Base-by-base conservation (phyloP, 129 eudicot species). In the Flaveria sonorensis region DNA sequence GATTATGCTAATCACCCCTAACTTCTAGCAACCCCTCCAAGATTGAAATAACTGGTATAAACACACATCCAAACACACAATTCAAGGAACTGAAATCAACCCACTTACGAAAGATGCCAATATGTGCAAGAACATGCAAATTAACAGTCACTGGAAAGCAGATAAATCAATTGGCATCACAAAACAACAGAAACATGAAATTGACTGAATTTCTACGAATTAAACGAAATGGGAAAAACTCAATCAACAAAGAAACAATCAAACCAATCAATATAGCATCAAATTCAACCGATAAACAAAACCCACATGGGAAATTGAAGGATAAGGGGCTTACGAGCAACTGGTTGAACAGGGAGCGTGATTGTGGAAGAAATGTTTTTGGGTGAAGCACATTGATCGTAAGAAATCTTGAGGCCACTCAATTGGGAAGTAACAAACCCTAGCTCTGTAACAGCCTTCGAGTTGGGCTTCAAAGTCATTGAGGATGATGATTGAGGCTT, bases 401-500 rank as follows among this genome's bases (percentile, higher is more conserved):
- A 61, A 2, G 96, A 84, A 64, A 93, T 85, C 61, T 83, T 86
- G 79, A 89, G 75, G 53, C 98, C 98, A 73, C 87, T 76, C 39
- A 93, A 79, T 75, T 90, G 90, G 10, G 98, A 93, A 43, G 92
- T 68, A 62, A 86, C 66, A 76, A 86, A 93, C 63, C 90, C 87
- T 66, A 93, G 79, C 21, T 88, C 92, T 9, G 96, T 73, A 76
- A 24, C 72, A 21, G 46, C 39, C 20, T 19, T 55, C 21, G 55
- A 57, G 23, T 52, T 47, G 77, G 77, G 10, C 48, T 87, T 87
- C 68, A 75, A 73, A 14, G 42, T 70, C n/a, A 77, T 36, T 7
- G 80, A 40, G 10, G 77, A 40, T 15, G 77, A 24, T 11, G 73
- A 53, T 39, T 77, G 83, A 36, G 82, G 74, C 69, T 59, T 85